Percentiles rank a stretch among this genome's conserved stretches.
These are phyloP conservation scores for Colletotrichum sp. DNA, from an alignment of 2,329 filamentous ascomycete species.

Conservation along the genomic window DNA sequence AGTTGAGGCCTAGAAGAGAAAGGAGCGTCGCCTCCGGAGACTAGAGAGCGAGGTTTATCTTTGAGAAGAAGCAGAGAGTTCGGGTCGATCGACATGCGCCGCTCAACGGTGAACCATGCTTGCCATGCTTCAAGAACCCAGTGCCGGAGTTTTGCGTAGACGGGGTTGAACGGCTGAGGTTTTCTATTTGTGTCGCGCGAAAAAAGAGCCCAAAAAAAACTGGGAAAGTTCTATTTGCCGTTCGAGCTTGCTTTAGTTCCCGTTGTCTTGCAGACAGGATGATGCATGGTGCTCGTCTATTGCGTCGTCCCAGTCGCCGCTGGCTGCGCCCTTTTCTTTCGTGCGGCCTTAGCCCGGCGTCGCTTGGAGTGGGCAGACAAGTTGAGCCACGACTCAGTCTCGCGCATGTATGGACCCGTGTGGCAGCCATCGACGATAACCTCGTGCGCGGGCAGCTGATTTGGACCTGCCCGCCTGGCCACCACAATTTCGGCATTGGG, in stretches of 20 bases:
- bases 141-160: not conserved
- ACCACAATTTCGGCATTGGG: not conserved
- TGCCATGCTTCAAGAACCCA: not conserved
- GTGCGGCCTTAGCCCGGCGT: not conserved
- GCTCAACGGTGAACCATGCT: constrained; percentile 3
- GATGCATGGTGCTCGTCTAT: constrained; percentile 2
- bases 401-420: not conserved
- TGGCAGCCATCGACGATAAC: constrained; percentile 8
- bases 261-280: constrained; percentile 1
- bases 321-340: not conserved
- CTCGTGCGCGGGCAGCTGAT: not conserved
- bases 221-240: not conserved
- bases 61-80: not conserved
- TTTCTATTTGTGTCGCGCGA: not conserved
- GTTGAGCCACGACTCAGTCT: not conserved
- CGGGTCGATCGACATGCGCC: not conserved
- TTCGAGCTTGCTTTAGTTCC: not conserved
- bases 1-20: not conserved
- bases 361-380: constrained; percentile 2
- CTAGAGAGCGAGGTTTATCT: not conserved
- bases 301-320: not conserved
- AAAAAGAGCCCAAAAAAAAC: not conserved
- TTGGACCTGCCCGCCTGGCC: not conserved
- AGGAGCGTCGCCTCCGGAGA: not conserved
- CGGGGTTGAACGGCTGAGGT: not conserved